phyloP scores from a whole-genome alignment of 148 eudicot genomes.

The Cornus controversa region DNA sequence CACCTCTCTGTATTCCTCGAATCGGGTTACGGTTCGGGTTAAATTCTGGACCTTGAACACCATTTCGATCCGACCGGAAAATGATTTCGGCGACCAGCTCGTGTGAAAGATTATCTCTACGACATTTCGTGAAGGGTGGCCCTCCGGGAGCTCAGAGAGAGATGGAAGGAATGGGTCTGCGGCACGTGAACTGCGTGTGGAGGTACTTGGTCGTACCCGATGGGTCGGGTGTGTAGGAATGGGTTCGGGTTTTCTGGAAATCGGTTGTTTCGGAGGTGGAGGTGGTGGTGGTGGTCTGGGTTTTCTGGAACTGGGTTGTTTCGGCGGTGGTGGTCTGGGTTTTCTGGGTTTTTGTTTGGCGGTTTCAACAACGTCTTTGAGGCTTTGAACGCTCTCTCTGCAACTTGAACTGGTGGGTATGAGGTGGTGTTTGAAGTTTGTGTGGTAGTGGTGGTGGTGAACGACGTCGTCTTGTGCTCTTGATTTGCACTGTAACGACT shows the following conservation, averaged over 20 bases:
- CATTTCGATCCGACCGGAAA: conserved; percentile 75
- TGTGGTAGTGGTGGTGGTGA: conserved; percentile 13
- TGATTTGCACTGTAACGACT: conserved; percentile 85
- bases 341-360: conserved; percentile 28
- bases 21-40: conserved; percentile 49
- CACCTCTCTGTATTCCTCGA: conserved; percentile 71
- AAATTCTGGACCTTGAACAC: conserved; percentile 76
- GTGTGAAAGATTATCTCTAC: conserved; percentile 86
- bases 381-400: conserved; percentile 44
- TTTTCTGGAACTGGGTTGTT: too few species aligned
- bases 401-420: conserved; percentile 50
- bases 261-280: conserved; percentile 9
- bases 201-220: conserved; percentile 13
- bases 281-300: background rate
- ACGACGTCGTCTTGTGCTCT: conserved; percentile 79
- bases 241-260: conserved; percentile 22
- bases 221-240: conserved; percentile 1
- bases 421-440: conserved; percentile 19
- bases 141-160: conserved; percentile 70
- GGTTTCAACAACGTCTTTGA: conserved; percentile 59
- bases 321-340: conserved; percentile 9
- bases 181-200: conserved; percentile 22
- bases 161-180: conserved; percentile 51
- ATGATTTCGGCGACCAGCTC: conserved; percentile 66
- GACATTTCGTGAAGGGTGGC: conserved; percentile 88